Percentiles rank a stretch among this genome's conserved stretches.
phyloP scores from a whole-genome alignment of 2,329 filamentous ascomycete species.

The Tolypocladium inflatum region DNA sequence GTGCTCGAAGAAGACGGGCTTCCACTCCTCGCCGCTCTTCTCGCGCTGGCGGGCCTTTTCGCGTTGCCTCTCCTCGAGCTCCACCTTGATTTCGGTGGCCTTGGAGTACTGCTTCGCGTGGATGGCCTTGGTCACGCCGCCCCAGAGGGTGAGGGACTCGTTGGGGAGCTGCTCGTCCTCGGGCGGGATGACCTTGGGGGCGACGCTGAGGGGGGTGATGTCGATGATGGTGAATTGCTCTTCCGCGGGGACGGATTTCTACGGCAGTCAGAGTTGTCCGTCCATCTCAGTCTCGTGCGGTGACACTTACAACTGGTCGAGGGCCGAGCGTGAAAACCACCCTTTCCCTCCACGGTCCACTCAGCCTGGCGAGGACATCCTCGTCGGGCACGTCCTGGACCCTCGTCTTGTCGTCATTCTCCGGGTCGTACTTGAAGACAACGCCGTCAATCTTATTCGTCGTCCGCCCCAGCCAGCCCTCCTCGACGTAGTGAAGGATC shows the following conservation, averaged over 20 bases:
- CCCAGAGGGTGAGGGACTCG: conserved; percentile 84
- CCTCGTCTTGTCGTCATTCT: conserved; percentile 69
- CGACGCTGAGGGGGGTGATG: conserved; percentile 70
- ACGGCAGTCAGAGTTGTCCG: neutral
- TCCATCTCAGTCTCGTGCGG: too few relatives aligned
- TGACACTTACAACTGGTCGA: conserved; percentile 48
- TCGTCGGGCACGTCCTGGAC: conserved; percentile 82
- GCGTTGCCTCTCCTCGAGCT: conserved; percentile 84
- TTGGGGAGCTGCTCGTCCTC: conserved; percentile 72
- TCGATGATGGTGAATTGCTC: conserved; percentile 74
- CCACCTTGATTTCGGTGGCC: conserved; percentile 80
- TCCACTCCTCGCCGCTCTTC: conserved; percentile 58
- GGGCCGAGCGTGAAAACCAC: conserved; percentile 51
- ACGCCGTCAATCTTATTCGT: conserved; percentile 90
- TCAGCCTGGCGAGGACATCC: conserved; percentile 73
- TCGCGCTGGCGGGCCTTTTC: conserved; percentile 76
- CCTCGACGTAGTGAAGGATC: conserved; percentile 87
- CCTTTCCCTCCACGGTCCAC: conserved; percentile 76
- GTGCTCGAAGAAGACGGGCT: conserved; percentile 78
- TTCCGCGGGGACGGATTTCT: conserved; percentile 38
- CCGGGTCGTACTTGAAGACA: conserved; percentile 81
- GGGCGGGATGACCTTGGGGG: conserved; percentile 71
- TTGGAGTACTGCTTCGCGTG: conserved; percentile 69
- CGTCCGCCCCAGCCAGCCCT: conserved; percentile 85
- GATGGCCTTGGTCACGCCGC: conserved; percentile 79